Base-by-base conservation (phyloP, 2,329 filamentous ascomycete species). In the Aspergillus terreus region DNA sequence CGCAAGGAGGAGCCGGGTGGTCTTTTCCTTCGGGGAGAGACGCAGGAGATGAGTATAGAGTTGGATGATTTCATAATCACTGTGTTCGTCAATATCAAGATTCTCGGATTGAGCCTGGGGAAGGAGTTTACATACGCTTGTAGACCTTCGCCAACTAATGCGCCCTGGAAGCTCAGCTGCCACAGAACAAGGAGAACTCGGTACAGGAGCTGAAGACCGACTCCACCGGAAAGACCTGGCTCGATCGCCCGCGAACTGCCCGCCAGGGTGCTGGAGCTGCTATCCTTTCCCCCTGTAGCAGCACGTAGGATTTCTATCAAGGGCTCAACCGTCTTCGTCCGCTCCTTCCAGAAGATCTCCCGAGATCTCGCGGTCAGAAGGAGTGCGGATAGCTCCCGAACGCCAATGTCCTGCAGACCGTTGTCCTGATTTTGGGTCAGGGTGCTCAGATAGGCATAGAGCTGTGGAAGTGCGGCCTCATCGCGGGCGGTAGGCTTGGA, bases 1-100 rank as follows among this genome's bases (percentile, higher is more conserved):
- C 9, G 91, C 91, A 42, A 97, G 81, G 43, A 96, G 83, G 49
- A 99, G 81, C 27, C 94, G 86, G 0, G 92, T 97, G 1, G 92
- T 97, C 79, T 99, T 99, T 71, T 97, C 94, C 72, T 99, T 99
- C 42, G 92, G 92, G 2, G 94, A 97, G 40, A 96, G 79, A 49
- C 91, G 87, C 50, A 99, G 80, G 35, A 99, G 85, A 59, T 95
- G 88, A n/a, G 89, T 91, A 71, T 96, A 96, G 42, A 97, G 82
- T 44, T 91, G 81, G 57, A 97, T 82, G 60, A 97, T 87, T 65
- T 97, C 92, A 73, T 96, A 90, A 72, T 96, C 92, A 61, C 92
- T 95, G 58, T 35, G 43, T 9, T 25, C 17, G 46, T 53, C 40
- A 62, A 59, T 53, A 49, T 47, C 15, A 44, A 4, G 5, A 27